Percentiles rank a stretch among this genome's conserved stretches.
These are phyloP conservation scores for Thecaphora thlaspeos DNA, from an alignment of 1,284 basidiomycete species.

Conservation along the genomic window DNA sequence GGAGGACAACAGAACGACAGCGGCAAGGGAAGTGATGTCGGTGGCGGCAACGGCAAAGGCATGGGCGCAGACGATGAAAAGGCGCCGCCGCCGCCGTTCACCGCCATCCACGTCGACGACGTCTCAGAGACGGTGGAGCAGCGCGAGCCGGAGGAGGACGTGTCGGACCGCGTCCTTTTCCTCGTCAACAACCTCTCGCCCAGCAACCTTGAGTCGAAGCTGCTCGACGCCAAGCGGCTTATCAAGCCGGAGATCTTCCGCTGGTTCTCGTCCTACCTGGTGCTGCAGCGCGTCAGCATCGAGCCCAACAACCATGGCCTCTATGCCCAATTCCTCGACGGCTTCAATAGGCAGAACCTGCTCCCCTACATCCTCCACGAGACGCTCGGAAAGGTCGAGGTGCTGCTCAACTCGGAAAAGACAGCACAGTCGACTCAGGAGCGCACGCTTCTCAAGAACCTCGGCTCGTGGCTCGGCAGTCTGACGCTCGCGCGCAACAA, in stretches of 20 bases:
- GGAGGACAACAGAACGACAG: conserved; percentile 10
- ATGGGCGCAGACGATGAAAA: conserved; percentile 47
- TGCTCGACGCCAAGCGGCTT: conserved; percentile 40
- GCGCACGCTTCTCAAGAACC: conserved; percentile 84
- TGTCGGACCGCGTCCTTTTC: conserved; percentile 92
- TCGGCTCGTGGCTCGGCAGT: conserved; percentile 90
- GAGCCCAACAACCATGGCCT: conserved; percentile 97
- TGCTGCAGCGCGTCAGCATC: conserved; percentile 89
- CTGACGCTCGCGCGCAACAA: conserved; percentile 88
- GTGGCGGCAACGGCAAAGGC: conserved; percentile 2
- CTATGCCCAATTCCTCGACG: conserved; percentile 89
- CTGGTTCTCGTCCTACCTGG: conserved; percentile 97
- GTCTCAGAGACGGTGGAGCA: conserved; percentile 57
- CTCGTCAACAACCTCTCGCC: conserved; percentile 97
- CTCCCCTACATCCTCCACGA: conserved; percentile 77
- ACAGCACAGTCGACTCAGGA: conserved; percentile 80
- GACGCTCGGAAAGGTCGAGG: conserved; percentile 74
- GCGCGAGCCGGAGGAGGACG: conserved; percentile 73
- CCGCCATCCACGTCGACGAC: conserved; percentile 57
- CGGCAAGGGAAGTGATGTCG: conserved; percentile 2
- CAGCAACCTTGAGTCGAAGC: conserved; percentile 79
- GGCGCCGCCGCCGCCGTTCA: conserved; percentile 57
- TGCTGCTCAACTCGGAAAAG: conserved; percentile 88
- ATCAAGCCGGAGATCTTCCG: conserved; percentile 57
- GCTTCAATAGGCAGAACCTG: conserved; percentile 61